Evolutionary conservation across 257 asterid genomes (phyloP), one percentile per base, ranked within the genome.

Genomic region (Solanum chmielewskii): DNA sequence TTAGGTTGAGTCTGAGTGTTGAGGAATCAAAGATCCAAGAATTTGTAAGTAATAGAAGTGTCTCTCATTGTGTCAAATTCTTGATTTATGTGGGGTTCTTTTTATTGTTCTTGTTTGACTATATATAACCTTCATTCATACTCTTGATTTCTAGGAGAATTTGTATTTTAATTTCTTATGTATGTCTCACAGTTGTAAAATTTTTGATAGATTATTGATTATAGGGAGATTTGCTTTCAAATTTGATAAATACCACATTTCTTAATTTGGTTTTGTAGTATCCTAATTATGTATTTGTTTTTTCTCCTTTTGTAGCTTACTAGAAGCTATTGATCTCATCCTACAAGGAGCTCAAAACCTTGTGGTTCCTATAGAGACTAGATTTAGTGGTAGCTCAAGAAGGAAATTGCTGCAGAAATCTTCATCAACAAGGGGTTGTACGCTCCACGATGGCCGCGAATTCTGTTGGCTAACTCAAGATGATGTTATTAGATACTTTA

Each of bases 381-480:
- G 83, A 64, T 66, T 68, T 31, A 84, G 70, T 33, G 83, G 83
- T 33, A 83, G 75, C 62, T 86, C 95, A 8, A 91, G 87, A 68
- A 90, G 98, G 66, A 95, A 93, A 87, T 91, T 87, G 6, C 87
- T 91, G 77, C 95, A 88, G 52, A 90, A 92, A 87, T 83, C 91
- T 27, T 74, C 92, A 52, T 45, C 92, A 41, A 62, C 92, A 41
- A 84, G 82, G 33, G 81, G 70, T 35, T 89, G 89, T 39, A 92
- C 95, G 4, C 73, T 69, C 66, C 98, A 94, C 93, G 89, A 91
- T 62, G 98, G 96, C 87, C 91, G 86, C 7, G 93, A 96, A 88
- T 96, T 94, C 90, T 96, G 98, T 84, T 96, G 98, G 98, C 62
- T 96, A 77, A 93, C 98, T 9, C 98, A 94, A 85, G 98, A 96